A percentile compares a stretch with the other conserved stretches of the same genome.
phyloP scores from a whole-genome alignment of 169 alveolate genomes.

The Plasmodium gonderi region DNA sequence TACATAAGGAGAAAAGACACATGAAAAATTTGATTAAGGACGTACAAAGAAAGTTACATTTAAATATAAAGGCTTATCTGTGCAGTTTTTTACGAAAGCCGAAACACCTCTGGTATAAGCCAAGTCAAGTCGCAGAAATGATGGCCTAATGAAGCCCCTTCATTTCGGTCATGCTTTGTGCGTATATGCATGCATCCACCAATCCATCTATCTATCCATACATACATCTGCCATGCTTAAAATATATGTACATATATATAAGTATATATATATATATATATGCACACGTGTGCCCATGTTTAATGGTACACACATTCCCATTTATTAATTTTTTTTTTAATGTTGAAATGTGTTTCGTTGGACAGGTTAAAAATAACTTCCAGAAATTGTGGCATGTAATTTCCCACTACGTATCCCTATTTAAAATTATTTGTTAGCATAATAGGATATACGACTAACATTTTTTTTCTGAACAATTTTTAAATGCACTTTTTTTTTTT shows the following conservation, averaged over 20 bases:
- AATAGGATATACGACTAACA: background rate
- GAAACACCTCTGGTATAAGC: conserved; percentile 25
- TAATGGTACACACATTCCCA: background rate
- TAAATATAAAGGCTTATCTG: conserved; percentile 26
- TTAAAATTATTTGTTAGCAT: background rate
- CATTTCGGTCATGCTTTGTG: too few species aligned
- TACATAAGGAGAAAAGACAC: background rate
- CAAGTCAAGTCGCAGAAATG: conserved; percentile 23
- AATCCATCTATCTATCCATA: too few species aligned
- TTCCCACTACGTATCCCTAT: background rate
- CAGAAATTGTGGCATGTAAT: background rate
- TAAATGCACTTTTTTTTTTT: background rate
- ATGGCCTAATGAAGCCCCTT: too few species aligned
- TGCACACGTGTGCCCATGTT: background rate
- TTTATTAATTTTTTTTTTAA: background rate
- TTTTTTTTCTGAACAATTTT: background rate
- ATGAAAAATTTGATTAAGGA: conserved; percentile 33
- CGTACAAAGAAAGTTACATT: conserved; percentile 4
- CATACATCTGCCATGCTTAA: background rate
- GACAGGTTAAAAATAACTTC: background rate
- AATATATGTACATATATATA: background rate
- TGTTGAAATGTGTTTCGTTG: background rate
- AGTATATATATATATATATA: conserved; percentile 1
- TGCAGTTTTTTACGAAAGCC: conserved; percentile 20
- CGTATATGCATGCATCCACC: too few species aligned